phyloP scores from a whole-genome alignment of 129 eudicot species.

The Saussurea involucrata region DNA sequence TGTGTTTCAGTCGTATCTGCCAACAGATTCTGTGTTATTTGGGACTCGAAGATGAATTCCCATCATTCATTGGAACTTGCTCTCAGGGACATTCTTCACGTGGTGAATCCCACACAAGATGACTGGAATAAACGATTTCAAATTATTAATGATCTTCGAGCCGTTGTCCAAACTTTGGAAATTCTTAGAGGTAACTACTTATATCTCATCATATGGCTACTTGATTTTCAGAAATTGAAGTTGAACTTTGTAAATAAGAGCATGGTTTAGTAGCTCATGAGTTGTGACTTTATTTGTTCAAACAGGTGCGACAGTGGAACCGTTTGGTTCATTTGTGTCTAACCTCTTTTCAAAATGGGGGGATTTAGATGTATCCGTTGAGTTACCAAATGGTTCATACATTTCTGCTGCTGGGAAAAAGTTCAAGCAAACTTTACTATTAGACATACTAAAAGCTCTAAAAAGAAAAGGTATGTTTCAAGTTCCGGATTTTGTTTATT shows the following conservation, averaged over 20 bases:
- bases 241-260: slow-evolving; percentile 2
- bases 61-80: slow-evolving; percentile 41
- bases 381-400: slow-evolving; percentile 54
- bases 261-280: not conserved
- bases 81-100: slow-evolving; percentile 54
- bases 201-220: not conserved
- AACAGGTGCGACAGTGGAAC: slow-evolving; percentile 92
- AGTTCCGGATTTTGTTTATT: not conserved
- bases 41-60: slow-evolving; percentile 43
- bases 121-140: slow-evolving; percentile 63
- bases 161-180: slow-evolving; percentile 51
- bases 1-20: slow-evolving; percentile 13
- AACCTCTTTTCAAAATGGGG: slow-evolving; percentile 94
- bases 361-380: slow-evolving; percentile 87
- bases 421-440: slow-evolving; percentile 57
- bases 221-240: not conserved
- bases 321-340: slow-evolving; percentile 91
- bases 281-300: slow-evolving; percentile 12
- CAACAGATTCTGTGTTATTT: slow-evolving; percentile 6
- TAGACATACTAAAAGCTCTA: slow-evolving; percentile 58
- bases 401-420: slow-evolving; percentile 64
- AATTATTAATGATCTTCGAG: slow-evolving; percentile 54
- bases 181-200: slow-evolving; percentile 64
- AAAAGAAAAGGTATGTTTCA: slow-evolving; percentile 53
- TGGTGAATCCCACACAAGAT: slow-evolving; percentile 57